These are phyloP conservation scores for Leishmania tarentolae DNA, from an alignment of 208 protist genomes.

Conservation along the genomic window DNA sequence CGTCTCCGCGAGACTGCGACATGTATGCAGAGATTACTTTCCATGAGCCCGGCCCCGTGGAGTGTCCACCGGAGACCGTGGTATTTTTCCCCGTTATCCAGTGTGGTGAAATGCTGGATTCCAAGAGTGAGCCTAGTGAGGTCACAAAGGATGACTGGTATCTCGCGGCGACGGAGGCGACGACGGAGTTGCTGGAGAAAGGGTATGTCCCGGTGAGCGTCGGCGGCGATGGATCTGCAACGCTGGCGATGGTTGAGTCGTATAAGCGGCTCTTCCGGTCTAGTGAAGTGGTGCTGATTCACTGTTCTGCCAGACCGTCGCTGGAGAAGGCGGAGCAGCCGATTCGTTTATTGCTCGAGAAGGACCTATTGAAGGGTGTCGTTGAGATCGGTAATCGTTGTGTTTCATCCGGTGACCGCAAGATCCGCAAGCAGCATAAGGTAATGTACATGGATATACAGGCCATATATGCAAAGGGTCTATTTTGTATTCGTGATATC, in stretches of 20 bases:
- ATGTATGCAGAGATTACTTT: slow-evolving; percentile 81
- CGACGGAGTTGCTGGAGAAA: slow-evolving; percentile 77
- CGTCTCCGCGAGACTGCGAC: slow-evolving; percentile 64
- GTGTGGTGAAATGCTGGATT: slow-evolving; percentile 62
- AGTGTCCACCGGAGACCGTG: slow-evolving; percentile 79
- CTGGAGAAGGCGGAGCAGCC: slow-evolving; percentile 41
- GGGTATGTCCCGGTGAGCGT: slow-evolving; percentile 80
- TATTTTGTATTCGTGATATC: slow-evolving; percentile 87
- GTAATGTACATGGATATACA: slow-evolving; percentile 90
- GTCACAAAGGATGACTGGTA: slow-evolving; percentile 68
- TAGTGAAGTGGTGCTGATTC: slow-evolving; percentile 78
- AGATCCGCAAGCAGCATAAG: slow-evolving; percentile 76
- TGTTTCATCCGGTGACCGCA: slow-evolving; percentile 64
- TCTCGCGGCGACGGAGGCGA: slow-evolving; percentile 48
- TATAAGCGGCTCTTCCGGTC: slow-evolving; percentile 78
- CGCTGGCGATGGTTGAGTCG: slow-evolving; percentile 74
- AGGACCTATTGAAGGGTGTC: slow-evolving; percentile 71
- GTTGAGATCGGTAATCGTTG: slow-evolving; percentile 81
- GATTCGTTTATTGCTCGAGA: slow-evolving; percentile 74
- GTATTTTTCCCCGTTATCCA: slow-evolving; percentile 79
- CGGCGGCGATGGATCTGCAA: slow-evolving; percentile 73
- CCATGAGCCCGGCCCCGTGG: slow-evolving; percentile 68
- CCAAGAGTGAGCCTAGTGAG: neutral
- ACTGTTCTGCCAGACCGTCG: slow-evolving; percentile 64
- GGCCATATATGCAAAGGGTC: slow-evolving; percentile 82